Conservation (phyloP, 805 yeast genomes). For the Scheffersomyces ergatensis region DNA sequence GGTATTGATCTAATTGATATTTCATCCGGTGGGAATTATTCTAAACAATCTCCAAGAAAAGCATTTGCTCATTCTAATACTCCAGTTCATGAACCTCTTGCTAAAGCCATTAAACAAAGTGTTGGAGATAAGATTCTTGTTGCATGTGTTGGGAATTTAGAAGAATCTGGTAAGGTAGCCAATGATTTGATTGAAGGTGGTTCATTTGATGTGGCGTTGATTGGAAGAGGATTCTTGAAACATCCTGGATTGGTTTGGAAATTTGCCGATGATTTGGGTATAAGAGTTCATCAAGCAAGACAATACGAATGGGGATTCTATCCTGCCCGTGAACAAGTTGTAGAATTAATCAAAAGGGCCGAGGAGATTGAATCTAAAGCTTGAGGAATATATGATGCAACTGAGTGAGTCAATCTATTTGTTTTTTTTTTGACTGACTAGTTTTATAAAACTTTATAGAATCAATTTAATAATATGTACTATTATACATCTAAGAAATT, state of each 20-base stretch:
- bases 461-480: too few species aligned
- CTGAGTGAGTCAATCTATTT: too few species aligned
- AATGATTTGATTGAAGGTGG: slow-evolving; percentile 40
- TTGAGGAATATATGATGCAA: not conserved
- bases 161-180: slow-evolving; percentile 28
- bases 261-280: slow-evolving; percentile 50
- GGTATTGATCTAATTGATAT: slow-evolving; percentile 55
- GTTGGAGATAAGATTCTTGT: slow-evolving; percentile 43
- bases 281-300: slow-evolving; percentile 34
- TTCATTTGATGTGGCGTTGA: slow-evolving; percentile 45
- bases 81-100: slow-evolving; percentile 38
- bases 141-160: slow-evolving; percentile 47
- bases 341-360: slow-evolving; percentile 16
- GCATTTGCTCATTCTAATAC: slow-evolving; percentile 7
- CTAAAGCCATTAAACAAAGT: slow-evolving; percentile 41
- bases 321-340: slow-evolving; percentile 14
- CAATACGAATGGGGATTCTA: slow-evolving; percentile 19
- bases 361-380: not conserved
- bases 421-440: too few species aligned
- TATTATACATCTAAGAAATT: too few species aligned
- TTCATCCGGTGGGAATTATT: slow-evolving; percentile 51
- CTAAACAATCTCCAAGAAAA: slow-evolving; percentile 24
- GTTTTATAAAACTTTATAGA: too few species aligned
- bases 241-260: slow-evolving; percentile 49
- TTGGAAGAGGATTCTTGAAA: slow-evolving; percentile 45